phyloP scores from a whole-genome alignment of 768 basidiomycete genomes.

The Calocybe gangraenosa region DNA sequence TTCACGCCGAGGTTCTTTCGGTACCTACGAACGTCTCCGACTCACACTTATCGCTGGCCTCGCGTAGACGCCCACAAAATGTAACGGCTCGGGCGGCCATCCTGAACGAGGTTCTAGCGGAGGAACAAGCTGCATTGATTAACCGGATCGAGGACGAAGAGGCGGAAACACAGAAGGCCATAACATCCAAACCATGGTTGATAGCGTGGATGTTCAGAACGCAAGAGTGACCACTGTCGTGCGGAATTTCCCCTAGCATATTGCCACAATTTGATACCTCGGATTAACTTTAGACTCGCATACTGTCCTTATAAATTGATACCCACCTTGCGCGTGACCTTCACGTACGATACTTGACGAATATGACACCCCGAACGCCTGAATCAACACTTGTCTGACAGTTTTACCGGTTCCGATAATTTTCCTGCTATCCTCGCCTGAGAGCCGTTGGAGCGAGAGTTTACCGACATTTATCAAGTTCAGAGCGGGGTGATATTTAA shows the following conservation, averaged over 20 bases:
- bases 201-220: constrained; percentile 63
- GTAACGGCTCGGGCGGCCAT: constrained; percentile 64
- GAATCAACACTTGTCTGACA: constrained; percentile 7
- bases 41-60: constrained; percentile 32
- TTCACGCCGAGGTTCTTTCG: constrained; percentile 34
- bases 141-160: constrained; percentile 54
- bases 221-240: constrained; percentile 22
- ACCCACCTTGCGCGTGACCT: constrained; percentile 21
- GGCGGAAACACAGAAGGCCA: constrained; percentile 41
- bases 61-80: constrained; percentile 29
- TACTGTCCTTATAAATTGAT: constrained; percentile 18
- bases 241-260: constrained; percentile 23
- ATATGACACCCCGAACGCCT: constrained; percentile 6
- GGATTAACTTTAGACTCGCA: constrained; percentile 31
- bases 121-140: constrained; percentile 57
- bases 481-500: constrained; percentile 12
- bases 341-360: constrained; percentile 16
- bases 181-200: constrained; percentile 51
- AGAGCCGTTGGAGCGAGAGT: constrained; percentile 23
- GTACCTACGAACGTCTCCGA: constrained; percentile 29
- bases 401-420: constrained; percentile 33
- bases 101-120: constrained; percentile 62
- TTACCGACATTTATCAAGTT: constrained; percentile 27
- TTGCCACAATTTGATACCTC: constrained; percentile 31
- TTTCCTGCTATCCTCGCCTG: constrained; percentile 25